phyloP scores from a whole-genome alignment of 371 early-diverging fungal species.

The Nematocida sp. region DNA sequence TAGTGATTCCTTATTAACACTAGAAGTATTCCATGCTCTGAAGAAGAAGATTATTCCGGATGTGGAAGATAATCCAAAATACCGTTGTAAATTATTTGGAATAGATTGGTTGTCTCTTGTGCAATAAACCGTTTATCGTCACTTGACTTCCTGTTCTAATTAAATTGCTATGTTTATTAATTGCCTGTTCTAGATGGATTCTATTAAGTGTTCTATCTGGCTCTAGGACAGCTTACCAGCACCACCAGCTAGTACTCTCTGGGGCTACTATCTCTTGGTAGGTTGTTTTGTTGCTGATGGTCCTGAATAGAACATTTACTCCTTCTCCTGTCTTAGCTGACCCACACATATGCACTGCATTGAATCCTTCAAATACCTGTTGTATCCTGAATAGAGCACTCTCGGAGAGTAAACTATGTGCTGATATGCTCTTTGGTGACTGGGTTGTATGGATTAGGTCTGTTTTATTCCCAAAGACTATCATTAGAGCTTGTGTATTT shows the following conservation, averaged over 20 bases:
- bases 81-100: conserved; percentile 57
- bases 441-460: background rate
- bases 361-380: conserved; percentile 7
- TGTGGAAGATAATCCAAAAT: conserved; percentile 52
- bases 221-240: conserved; percentile 1
- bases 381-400: too few species aligned
- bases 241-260: conserved; percentile 19
- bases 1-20: conserved; percentile 88
- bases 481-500: conserved; percentile 73
- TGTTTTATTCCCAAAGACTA: conserved; percentile 48
- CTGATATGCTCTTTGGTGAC: background rate
- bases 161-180: too few species aligned
- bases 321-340: conserved; percentile 51
- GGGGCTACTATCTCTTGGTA: background rate
- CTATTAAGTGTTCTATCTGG: too few species aligned
- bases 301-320: conserved; percentile 11
- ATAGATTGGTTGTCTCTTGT: too few species aligned
- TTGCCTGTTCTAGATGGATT: too few species aligned
- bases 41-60: conserved; percentile 83
- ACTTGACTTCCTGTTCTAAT: too few species aligned
- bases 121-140: too few species aligned
- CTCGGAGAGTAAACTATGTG: conserved; percentile 13
- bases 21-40: conserved; percentile 87
- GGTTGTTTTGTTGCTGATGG: conserved; percentile 1
- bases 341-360: conserved; percentile 25